Evolutionary conservation across 352 stramenopile species (phyloP), one percentile per base, ranked within the genome.

Genomic region (Globisporangium acanthophoron): DNA sequence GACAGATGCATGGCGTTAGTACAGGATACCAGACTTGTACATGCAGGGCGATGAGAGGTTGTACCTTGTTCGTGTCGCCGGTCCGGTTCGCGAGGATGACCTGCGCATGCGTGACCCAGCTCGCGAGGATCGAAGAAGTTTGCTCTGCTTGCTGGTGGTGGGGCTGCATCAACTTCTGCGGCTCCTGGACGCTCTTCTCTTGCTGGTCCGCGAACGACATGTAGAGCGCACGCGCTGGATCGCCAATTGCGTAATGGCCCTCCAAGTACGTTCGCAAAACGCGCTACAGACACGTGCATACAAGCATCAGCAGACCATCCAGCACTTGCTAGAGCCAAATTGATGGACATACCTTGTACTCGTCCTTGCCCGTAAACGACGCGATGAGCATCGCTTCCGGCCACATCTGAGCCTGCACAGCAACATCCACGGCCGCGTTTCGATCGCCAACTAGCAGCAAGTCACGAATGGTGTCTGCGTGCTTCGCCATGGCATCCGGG

Each of bases 341-440:
- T 3, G 11, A 27, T n/a, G 18, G 18, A 44, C 51, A 9, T 50
- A 64, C 77, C 67, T 82, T 91, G 70, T 94, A 96, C 59, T 91
- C 78, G 44, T 92, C 84, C 29, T 90, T 90, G 61, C 88, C 83
- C 0, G 83, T 91, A 62, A 91, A 92, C 7, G 82, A 92, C 31
- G 78, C 84, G 46, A 96, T 89, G 2, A 96, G 68, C 73, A 96
- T 92, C 2, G 86, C 86, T 65, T 96, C 82, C 0, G 86, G 78
- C 86, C 86, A 96, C 79, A 96, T 88, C 40, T 94, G 78, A 12
- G 81, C 75, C 31, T 74, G 64, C 39, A 91, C 88, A n/a, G 86
- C 82, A n/a, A 78, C 59, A 53, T 87, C 83, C 29, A 94, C 77
- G 3, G 86, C 82, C 8, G 63, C 74, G 66, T 89, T 90, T 5